phyloP scores from a whole-genome alignment of 139 green algal genomes.

The Zygnema cylindricum region DNA sequence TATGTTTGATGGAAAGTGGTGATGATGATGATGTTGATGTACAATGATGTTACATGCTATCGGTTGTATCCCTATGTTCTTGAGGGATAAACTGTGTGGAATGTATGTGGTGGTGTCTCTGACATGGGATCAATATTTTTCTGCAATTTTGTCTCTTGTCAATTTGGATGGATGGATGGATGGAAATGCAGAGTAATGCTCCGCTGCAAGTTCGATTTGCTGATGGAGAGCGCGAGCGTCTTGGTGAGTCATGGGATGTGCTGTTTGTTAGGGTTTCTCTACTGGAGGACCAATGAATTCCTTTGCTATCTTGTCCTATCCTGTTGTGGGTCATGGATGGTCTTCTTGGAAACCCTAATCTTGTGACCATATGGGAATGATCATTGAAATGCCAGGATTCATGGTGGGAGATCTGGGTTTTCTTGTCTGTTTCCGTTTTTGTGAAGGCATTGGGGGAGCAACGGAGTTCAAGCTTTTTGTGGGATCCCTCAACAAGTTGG shows the following conservation, averaged over 20 bases:
- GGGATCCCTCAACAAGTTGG: constrained; percentile 29
- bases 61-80: not conserved
- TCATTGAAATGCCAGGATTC: too few relatives aligned
- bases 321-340: not conserved
- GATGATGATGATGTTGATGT: too few relatives aligned
- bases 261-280: not conserved
- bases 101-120: not conserved
- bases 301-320: not conserved
- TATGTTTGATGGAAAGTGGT: too few relatives aligned
- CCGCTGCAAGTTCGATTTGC: constrained; percentile 56
- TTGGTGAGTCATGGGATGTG: constrained; percentile 39
- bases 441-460: constrained; percentile 25
- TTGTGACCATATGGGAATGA: too few relatives aligned
- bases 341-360: too few relatives aligned
- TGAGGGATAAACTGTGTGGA: not conserved
- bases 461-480: constrained; percentile 65
- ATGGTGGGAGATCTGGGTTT: too few relatives aligned
- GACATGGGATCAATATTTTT: not conserved
- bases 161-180: constrained; percentile 22
- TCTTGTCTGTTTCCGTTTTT: not conserved
- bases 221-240: constrained; percentile 57
- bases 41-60: not conserved
- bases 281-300: not conserved
- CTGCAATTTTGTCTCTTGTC: not conserved
- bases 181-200: constrained; percentile 29